Conservation (phyloP, 257 asterid genomes). For the Ilex asprella region DNA sequence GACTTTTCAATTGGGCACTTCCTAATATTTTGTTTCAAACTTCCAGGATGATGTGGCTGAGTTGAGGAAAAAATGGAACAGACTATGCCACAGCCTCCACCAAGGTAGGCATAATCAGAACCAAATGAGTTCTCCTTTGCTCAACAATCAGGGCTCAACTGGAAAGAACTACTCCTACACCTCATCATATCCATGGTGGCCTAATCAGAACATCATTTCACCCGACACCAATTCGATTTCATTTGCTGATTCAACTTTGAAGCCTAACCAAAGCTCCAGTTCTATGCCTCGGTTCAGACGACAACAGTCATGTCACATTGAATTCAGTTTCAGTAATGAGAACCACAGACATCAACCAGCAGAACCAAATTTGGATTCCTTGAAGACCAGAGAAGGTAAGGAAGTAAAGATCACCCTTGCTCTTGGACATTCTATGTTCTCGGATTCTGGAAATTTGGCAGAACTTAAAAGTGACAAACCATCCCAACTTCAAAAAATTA, state of each 20-base stretch:
- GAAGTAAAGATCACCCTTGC: conserved; percentile 61
- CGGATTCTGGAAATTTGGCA: conserved; percentile 11
- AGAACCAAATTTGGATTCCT: conserved; percentile 50
- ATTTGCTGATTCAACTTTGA: conserved; percentile 27
- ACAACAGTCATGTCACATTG: conserved; percentile 71
- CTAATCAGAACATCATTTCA: conserved; percentile 25
- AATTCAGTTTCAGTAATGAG: conserved; percentile 52
- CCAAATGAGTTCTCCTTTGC: conserved; percentile 12
- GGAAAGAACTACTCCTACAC: conserved; percentile 30
- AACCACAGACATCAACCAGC: conserved; percentile 19
- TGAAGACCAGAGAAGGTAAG: conserved; percentile 48
- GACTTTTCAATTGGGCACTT: not conserved
- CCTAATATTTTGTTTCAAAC: not conserved
- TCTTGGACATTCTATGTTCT: conserved; percentile 44
- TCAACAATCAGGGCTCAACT: conserved; percentile 25
- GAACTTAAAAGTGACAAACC: conserved; percentile 3
- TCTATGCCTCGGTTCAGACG: conserved; percentile 63
- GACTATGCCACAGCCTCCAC: conserved; percentile 52
- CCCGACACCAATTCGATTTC: conserved; percentile 48
- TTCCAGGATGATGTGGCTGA: conserved; percentile 50
- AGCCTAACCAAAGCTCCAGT: conserved; percentile 27
- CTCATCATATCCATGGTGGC: conserved; percentile 40
- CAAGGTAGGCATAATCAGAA: conserved; percentile 32
- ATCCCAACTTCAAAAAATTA: not conserved
- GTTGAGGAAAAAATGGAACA: conserved; percentile 68